Evolutionary conservation across 2,329 filamentous ascomycete genomes (phyloP).

Genomic region (Cladosporium cucumerinum): DNA sequence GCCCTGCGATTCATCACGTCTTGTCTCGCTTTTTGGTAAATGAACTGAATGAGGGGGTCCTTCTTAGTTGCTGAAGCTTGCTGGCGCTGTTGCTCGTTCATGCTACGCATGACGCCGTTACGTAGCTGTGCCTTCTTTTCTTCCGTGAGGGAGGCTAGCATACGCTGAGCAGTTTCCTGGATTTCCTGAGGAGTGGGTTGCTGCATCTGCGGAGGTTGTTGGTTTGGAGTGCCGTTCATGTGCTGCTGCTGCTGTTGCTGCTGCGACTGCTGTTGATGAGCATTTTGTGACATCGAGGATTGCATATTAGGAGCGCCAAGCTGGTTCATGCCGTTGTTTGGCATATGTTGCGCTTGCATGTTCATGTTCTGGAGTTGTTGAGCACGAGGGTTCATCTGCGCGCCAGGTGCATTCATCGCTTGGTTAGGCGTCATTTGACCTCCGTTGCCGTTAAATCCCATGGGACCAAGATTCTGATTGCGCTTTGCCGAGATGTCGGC

Average conservation of each 20-base stretch:
- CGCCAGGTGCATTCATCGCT: constrained; percentile 15
- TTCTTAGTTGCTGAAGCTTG: constrained; percentile 14
- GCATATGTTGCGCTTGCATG: constrained; percentile 17
- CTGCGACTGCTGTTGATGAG: constrained; percentile 13
- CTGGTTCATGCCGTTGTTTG: constrained; percentile 25
- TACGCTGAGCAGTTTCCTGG: constrained; percentile 20
- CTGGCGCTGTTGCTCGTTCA: constrained; percentile 27
- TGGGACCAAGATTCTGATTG: constrained; percentile 17
- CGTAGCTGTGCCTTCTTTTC: constrained; percentile 25
- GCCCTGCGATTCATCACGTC: constrained; percentile 10
- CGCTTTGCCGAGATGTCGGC: constrained; percentile 27
- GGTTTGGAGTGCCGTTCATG: constrained; percentile 13
- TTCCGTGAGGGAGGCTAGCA: constrained; percentile 26
- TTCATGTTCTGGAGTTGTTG: constrained; percentile 34
- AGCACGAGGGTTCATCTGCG: constrained; percentile 18
- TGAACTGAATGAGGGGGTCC: constrained; percentile 27
- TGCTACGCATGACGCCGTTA: constrained; percentile 21
- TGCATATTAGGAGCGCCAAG: constrained; percentile 15
- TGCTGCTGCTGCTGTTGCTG: constrained; percentile 1
- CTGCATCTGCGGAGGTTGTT: constrained; percentile 14
- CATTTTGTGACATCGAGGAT: constrained; percentile 26
- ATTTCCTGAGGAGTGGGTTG: constrained; percentile 22
- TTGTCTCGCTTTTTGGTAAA: constrained; percentile 22
- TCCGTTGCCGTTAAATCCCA: constrained; percentile 18
- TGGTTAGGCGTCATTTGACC: constrained; percentile 17